Conservation (phyloP, 2,329 filamentous ascomycete species). For the Curvularia sp. region DNA sequence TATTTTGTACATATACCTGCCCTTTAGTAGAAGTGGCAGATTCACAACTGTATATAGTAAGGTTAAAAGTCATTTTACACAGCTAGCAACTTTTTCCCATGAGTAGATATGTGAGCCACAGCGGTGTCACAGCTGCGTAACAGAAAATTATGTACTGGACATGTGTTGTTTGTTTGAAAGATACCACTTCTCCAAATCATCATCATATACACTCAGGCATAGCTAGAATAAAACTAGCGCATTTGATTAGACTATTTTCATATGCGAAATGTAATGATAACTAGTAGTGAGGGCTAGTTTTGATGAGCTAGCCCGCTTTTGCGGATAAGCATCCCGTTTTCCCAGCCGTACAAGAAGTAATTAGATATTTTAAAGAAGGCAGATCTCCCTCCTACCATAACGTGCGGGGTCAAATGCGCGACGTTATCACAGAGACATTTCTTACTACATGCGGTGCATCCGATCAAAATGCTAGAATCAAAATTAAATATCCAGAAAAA, state of each 20-base stretch:
- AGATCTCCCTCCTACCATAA: not conserved
- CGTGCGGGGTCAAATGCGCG: not conserved
- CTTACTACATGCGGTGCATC: not conserved
- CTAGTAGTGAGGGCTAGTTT: not conserved
- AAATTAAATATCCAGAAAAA: not conserved
- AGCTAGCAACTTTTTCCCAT: no score
- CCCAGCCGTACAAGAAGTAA: not conserved
- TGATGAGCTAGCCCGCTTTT: not conserved
- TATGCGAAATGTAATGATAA: not conserved
- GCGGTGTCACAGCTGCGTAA: no score
- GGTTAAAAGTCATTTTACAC: no score
- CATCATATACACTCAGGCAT: not conserved
- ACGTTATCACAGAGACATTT: not conserved
- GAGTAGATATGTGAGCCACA: no score
- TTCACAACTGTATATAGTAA: no score
- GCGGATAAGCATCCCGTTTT: not conserved
- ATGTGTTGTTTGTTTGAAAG: no score
- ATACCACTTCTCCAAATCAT: no score
- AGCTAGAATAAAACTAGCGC: not conserved
- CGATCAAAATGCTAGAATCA: not conserved
- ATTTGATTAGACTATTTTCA: not conserved
- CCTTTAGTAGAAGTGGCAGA: no score
- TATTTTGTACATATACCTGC: no score
- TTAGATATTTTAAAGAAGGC: not conserved
- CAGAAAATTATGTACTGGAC: no score